A percentile compares a stretch with the other conserved stretches of the same genome.
phyloP scores from a whole-genome alignment of 225 moss, liverwort and hornwort species.

The Climacium dendroides region DNA sequence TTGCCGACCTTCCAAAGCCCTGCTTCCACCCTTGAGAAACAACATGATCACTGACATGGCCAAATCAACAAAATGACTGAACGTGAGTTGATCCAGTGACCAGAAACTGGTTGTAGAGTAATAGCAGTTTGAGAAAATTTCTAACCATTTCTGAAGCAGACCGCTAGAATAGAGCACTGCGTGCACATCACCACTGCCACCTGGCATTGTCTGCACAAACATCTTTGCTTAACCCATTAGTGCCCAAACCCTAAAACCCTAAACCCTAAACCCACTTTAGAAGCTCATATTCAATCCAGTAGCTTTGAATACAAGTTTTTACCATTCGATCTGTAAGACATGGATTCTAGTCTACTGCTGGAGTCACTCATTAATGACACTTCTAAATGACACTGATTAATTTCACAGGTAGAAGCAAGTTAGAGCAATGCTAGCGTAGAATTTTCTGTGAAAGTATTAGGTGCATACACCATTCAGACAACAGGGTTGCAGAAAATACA shows the following conservation, averaged over 20 bases:
- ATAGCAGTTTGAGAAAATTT: background rate
- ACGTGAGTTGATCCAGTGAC: background rate
- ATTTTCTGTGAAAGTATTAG: background rate
- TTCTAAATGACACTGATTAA: background rate
- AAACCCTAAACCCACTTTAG: background rate
- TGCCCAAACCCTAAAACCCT: background rate
- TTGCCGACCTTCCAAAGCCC: constrained; percentile 41
- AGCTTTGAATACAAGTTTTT: background rate
- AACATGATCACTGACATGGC: background rate
- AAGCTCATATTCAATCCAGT: background rate
- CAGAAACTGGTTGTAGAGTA: background rate
- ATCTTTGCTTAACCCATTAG: background rate
- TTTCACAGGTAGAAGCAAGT: background rate
- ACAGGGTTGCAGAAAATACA: background rate
- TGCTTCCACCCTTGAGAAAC: constrained; percentile 7
- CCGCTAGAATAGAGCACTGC: constrained; percentile 44
- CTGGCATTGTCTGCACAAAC: constrained; percentile 55
- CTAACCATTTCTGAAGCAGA: constrained; percentile 52
- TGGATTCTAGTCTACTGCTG: background rate
- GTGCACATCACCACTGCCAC: constrained; percentile 72
- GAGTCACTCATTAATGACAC: background rate
- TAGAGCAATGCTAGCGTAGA: background rate
- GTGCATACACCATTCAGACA: background rate
- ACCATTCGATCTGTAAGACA: background rate
- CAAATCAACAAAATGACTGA: background rate